Evolutionary conservation across 345 rosid species (phyloP).

Genomic region (Erucastrum elatum): DNA sequence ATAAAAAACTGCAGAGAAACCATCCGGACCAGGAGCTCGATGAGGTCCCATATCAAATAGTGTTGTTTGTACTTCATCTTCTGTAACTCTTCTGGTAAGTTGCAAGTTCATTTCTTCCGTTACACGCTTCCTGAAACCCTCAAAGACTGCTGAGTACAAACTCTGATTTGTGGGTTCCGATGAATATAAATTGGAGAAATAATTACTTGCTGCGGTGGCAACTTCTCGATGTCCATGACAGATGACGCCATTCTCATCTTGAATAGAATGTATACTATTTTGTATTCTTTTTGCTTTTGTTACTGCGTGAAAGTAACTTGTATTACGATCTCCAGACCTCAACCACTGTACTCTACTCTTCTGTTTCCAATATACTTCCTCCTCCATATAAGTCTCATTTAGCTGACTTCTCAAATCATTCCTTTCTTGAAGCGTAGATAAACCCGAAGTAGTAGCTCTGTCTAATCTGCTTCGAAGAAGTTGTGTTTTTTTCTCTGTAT

Average conservation of each 20-base stretch:
- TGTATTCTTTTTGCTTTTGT: not conserved
- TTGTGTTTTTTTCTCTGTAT: not conserved
- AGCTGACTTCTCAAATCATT: too few species aligned
- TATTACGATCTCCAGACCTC: not conserved
- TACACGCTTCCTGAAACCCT: not conserved
- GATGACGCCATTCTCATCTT: not conserved
- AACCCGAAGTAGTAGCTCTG: not conserved
- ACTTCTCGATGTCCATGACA: not conserved
- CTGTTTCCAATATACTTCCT: not conserved
- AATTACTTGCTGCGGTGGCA: not conserved
- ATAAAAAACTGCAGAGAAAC: not conserved
- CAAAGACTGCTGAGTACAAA: not conserved
- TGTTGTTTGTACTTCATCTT: not conserved
- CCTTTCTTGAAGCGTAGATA: too few species aligned
- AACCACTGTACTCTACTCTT: not conserved
- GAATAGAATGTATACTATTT: not conserved
- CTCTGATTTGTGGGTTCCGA: not conserved
- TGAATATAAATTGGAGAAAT: not conserved
- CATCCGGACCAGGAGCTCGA: not conserved
- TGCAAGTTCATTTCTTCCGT: not conserved
- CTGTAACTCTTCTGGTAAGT: not conserved
- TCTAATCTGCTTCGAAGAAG: not conserved
- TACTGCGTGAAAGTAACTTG: not conserved
- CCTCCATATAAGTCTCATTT: not conserved
- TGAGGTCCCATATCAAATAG: too few species aligned